These are phyloP conservation scores for Moesziomyces globuligerus DNA, from an alignment of 1,284 basidiomycete genomes.

Conservation along the genomic window DNA sequence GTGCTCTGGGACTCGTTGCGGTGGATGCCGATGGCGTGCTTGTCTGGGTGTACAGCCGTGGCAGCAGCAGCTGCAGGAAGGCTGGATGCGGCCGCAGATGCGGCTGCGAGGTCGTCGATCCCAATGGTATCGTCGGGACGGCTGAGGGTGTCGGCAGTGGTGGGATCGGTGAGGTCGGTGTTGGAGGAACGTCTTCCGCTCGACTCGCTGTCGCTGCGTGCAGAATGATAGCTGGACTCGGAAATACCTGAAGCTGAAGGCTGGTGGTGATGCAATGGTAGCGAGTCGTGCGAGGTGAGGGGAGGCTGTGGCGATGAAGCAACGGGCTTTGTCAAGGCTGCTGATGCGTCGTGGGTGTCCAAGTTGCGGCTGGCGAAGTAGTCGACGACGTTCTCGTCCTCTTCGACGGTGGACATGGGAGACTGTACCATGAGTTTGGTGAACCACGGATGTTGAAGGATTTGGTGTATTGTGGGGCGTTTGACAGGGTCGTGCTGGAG, in stretches of 20 bases:
- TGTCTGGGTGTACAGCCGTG: conserved; percentile 7
- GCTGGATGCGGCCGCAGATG: not conserved
- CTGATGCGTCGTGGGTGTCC: not conserved
- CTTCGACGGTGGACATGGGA: conserved; percentile 56
- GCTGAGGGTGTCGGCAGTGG: conserved; percentile 41
- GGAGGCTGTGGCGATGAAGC: not conserved
- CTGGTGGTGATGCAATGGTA: conserved; percentile 22
- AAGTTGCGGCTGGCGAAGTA: conserved; percentile 19
- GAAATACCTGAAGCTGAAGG: conserved; percentile 40
- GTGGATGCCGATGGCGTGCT: conserved; percentile 50
- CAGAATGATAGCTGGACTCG: conserved; percentile 55
- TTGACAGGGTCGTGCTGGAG: conserved; percentile 81
- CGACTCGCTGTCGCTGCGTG: conserved; percentile 56
- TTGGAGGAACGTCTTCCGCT: conserved; percentile 54
- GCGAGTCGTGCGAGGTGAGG: not conserved
- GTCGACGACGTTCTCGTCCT: conserved; percentile 25
- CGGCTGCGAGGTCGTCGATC: not conserved
- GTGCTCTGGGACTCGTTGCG: conserved; percentile 69
- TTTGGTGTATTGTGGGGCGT: conserved; percentile 82
- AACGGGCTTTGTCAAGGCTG: too few relatives aligned
- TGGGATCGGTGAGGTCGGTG: conserved; percentile 49
- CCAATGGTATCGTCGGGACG: conserved; percentile 15
- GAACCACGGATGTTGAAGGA: conserved; percentile 92
- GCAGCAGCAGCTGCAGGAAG: conserved; percentile 1
- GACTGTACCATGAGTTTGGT: conserved; percentile 45